These are phyloP conservation scores for Tolypocladium paradoxum DNA, from an alignment of 2,329 filamentous ascomycete genomes.

Conservation along the genomic window DNA sequence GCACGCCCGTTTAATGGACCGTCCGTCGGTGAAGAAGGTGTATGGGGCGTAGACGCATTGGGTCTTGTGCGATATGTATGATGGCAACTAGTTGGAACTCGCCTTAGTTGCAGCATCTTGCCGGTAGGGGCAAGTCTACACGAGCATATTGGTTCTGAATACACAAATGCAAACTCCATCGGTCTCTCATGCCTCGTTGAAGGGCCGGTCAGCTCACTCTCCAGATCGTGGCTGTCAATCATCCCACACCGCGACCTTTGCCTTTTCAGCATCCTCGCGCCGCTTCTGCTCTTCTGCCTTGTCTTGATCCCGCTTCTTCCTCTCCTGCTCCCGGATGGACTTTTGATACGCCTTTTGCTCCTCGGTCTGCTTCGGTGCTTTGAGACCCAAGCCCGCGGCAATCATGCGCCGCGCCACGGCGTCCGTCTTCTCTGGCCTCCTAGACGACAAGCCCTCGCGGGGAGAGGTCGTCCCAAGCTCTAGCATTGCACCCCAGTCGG, in stretches of 20 bases:
- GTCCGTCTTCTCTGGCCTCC: constrained; percentile 81
- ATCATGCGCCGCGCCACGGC: constrained; percentile 86
- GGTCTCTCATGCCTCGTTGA: not conserved
- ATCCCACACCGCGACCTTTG: constrained; percentile 83
- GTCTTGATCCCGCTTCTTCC: constrained; percentile 63
- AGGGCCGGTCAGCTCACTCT: not conserved
- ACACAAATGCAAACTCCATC: no score
- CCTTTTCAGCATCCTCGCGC: constrained; percentile 57
- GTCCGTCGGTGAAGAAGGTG: constrained; percentile 18
- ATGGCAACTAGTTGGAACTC: not conserved
- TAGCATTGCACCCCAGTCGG: constrained; percentile 1
- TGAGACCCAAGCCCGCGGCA: constrained; percentile 73
- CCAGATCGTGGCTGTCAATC: constrained; percentile 32
- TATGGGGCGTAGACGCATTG: constrained; percentile 9
- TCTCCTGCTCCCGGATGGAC: constrained; percentile 74
- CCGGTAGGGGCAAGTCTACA: not conserved
- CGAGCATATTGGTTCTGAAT: no score
- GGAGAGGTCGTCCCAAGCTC: not conserved
- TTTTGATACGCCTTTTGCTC: constrained; percentile 82
- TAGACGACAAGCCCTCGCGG: constrained; percentile 10
- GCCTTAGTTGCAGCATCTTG: not conserved
- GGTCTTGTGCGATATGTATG: not conserved
- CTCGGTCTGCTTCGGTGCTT: constrained; percentile 70
- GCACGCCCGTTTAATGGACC: constrained; percentile 20
- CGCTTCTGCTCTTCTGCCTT: constrained; percentile 50